Base-by-base conservation (phyloP, 2,329 filamentous ascomycete genomes). In the Xylaria sp. region DNA sequence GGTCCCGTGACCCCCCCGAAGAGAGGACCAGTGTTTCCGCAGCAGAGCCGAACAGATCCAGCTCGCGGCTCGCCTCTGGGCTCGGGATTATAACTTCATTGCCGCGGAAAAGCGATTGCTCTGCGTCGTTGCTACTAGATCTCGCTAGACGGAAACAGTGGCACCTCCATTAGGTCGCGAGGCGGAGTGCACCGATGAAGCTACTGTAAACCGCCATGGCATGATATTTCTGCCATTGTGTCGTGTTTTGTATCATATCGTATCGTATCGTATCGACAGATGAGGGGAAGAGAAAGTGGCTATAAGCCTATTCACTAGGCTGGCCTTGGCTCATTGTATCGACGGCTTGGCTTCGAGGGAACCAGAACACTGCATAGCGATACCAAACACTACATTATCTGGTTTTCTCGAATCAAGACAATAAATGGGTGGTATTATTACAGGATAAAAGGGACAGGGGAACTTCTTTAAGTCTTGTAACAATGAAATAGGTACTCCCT, bases 271-370 rank as follows among this genome's bases (percentile, higher is more conserved):
- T 25, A 54, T 54, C 34, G 48, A 46, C 56, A 64, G 44, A 64
- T 66, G 64, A 62, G 51, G 64, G 59, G 59, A 28, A 28, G 28
- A 28, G 44, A 46, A 39, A 55, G n/a, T 57, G 41, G 50, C 61
- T 65, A 56, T 44, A 37, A 37, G 34, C 10, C 10, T 37, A 37
- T 37, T 37, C 31, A 44, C 55, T 58, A 58, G 39, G 28, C 3
- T 23, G 44, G 57, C 62, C 66, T 69, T 69, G 66, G 66, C 66
- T 69, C 44, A 65, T 62, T 62, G 57, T 50, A 52, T 54, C 50
- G 25, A 60, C 34, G 31, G 46, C 65, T 67, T 64, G 59, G 57
- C 66, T 31, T 55, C n/a, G 48, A n/a, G 31, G 28, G 61, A 64
- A 31, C 23, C 51, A 34, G 12, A 63, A n/a, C 31, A 50, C 57